phyloP scores from a whole-genome alignment of 345 rosid species.

The Lumnitzera racemosa region DNA sequence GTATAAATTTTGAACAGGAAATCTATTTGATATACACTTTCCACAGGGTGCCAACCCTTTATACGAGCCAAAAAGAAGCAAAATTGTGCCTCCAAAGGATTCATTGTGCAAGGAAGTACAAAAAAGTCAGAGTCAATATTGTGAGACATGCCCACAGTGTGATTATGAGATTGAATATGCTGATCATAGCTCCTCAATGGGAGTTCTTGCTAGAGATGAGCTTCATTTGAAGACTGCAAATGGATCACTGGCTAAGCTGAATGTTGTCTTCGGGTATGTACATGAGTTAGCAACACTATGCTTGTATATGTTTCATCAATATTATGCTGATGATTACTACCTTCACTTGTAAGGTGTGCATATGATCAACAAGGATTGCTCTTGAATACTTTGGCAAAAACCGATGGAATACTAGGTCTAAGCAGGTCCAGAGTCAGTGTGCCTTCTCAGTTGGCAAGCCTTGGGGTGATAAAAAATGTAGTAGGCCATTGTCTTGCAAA shows the following conservation, averaged over 20 bases:
- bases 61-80: slow-evolving; percentile 60
- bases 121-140: slow-evolving; percentile 34
- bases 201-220: slow-evolving; percentile 81
- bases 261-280: slow-evolving; percentile 70
- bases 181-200: slow-evolving; percentile 85
- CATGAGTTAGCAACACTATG: slow-evolving; percentile 1
- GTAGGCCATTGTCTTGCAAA: slow-evolving; percentile 81
- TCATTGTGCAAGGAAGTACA: slow-evolving; percentile 61
- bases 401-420: slow-evolving; percentile 89
- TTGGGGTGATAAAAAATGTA: slow-evolving; percentile 69
- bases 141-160: slow-evolving; percentile 66
- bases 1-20: not conserved
- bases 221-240: slow-evolving; percentile 55
- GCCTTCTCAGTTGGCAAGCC: slow-evolving; percentile 89
- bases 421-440: slow-evolving; percentile 78
- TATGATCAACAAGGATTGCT: slow-evolving; percentile 92
- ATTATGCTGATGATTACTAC: slow-evolving; percentile 6
- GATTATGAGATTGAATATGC: slow-evolving; percentile 96
- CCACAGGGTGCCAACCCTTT: slow-evolving; percentile 82
- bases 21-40: slow-evolving; percentile 13
- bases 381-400: slow-evolving; percentile 56
- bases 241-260: slow-evolving; percentile 50
- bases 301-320: not conserved
- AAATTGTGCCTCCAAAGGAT: slow-evolving; percentile 46
- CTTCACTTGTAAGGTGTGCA: slow-evolving; percentile 56